These are phyloP conservation scores for Straminergon stramineum DNA, from an alignment of 225 moss, liverwort and hornwort genomes.

Conservation along the genomic window DNA sequence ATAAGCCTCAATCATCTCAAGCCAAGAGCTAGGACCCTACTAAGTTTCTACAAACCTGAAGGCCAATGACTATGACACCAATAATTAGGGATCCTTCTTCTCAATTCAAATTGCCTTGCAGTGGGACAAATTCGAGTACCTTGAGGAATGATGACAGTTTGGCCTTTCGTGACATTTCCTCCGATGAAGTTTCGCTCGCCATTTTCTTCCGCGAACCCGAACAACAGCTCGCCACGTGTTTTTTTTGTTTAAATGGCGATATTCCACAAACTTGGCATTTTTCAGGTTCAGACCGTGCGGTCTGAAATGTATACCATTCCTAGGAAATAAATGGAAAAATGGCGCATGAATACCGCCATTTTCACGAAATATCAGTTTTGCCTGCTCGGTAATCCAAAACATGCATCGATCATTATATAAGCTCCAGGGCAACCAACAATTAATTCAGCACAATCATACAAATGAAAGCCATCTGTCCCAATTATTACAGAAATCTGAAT, in stretches of 20 bases:
- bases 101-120: neutral
- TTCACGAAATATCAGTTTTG: too few relatives aligned
- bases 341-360: too few relatives aligned
- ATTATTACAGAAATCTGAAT: neutral
- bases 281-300: too few relatives aligned
- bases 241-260: too few relatives aligned
- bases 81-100: neutral
- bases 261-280: too few relatives aligned
- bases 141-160: slow-evolving; percentile 34
- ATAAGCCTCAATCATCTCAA: neutral
- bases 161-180: slow-evolving; percentile 20
- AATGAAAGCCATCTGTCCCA: neutral
- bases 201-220: slow-evolving; percentile 36
- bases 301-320: too few relatives aligned
- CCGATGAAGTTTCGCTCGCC: slow-evolving; percentile 11
- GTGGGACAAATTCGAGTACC: neutral
- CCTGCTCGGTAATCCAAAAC: neutral
- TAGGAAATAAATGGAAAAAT: too few relatives aligned
- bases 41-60: too few relatives aligned
- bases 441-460: neutral
- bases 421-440: neutral
- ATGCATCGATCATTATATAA: neutral
- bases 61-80: neutral
- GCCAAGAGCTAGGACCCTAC: too few relatives aligned
- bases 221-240: slow-evolving; percentile 2